Conservation (phyloP, 2,329 filamentous ascomycete genomes). For the Venturia carpophila region DNA sequence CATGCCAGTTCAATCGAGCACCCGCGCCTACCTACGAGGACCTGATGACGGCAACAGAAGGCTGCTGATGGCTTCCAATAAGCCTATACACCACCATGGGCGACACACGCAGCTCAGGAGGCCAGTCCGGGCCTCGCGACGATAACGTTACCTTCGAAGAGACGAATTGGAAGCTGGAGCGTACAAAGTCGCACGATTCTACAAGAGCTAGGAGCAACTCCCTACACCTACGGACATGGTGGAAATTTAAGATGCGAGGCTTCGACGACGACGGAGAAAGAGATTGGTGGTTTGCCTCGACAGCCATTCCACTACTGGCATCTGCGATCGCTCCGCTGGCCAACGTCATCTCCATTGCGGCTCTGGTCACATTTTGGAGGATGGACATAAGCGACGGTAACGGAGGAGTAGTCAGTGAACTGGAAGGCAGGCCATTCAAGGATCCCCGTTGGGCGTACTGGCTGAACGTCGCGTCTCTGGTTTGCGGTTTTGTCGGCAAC, state of each 20-base stretch:
- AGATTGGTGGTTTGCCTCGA: slow-evolving; percentile 43
- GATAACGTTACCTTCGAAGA: background rate
- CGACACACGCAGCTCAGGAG: background rate
- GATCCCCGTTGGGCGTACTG: slow-evolving; percentile 69
- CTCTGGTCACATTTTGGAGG: slow-evolving; percentile 74
- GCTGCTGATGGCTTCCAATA: background rate
- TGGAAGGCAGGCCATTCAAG: slow-evolving; percentile 46
- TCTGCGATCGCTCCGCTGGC: slow-evolving; percentile 80
- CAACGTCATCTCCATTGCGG: slow-evolving; percentile 79
- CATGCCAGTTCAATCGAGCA: background rate
- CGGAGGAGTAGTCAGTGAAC: slow-evolving; percentile 42
- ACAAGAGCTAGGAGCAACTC: background rate
- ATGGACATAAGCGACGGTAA: slow-evolving; percentile 45
- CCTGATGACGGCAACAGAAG: background rate
- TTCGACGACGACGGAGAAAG: slow-evolving; percentile 20
- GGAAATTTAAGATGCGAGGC: slow-evolving; percentile 18
- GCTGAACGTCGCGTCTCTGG: slow-evolving; percentile 71
- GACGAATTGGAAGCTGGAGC: background rate
- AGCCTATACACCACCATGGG: background rate
- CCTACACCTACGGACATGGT: slow-evolving; percentile 13
- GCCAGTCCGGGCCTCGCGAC: background rate
- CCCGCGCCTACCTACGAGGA: background rate
- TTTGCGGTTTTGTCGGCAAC: slow-evolving; percentile 69
- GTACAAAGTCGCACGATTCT: background rate
- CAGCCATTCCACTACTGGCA: slow-evolving; percentile 64